Evolutionary conservation across 2,329 filamentous ascomycete genomes (phyloP).

Genomic region (Venturia effusa): DNA sequence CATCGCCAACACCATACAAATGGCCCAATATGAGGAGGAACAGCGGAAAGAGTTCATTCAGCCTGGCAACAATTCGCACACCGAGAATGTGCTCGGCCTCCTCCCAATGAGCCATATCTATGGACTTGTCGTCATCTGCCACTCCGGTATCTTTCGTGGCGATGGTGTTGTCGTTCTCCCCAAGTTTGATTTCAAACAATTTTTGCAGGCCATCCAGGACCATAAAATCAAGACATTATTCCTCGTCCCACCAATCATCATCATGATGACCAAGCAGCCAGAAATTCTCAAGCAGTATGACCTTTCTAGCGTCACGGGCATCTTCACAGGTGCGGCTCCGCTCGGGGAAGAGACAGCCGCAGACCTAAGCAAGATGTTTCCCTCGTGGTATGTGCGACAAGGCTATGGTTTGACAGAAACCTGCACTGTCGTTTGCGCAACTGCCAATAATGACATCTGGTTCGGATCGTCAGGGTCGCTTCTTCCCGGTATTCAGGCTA

Average conservation of each 20-base stretch:
- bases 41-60: slow-evolving; percentile 27
- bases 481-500: slow-evolving; percentile 52
- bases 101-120: slow-evolving; percentile 78
- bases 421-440: slow-evolving; percentile 55
- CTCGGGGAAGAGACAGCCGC: slow-evolving; percentile 61
- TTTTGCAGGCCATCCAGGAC: slow-evolving; percentile 52
- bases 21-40: slow-evolving; percentile 39
- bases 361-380: slow-evolving; percentile 51
- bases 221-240: slow-evolving; percentile 59
- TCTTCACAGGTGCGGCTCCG: slow-evolving; percentile 71
- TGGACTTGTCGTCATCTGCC: slow-evolving; percentile 59
- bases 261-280: slow-evolving; percentile 59
- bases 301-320: slow-evolving; percentile 51
- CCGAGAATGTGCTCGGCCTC: slow-evolving; percentile 52
- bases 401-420: slow-evolving; percentile 76
- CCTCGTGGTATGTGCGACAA: slow-evolving; percentile 55
- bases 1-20: slow-evolving; percentile 64
- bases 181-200: slow-evolving; percentile 62
- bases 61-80: slow-evolving; percentile 32
- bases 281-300: slow-evolving; percentile 55
- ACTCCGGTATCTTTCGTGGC: slow-evolving; percentile 55
- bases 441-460: slow-evolving; percentile 51
- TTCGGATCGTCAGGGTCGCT: slow-evolving; percentile 64
- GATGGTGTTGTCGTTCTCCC: slow-evolving; percentile 63
- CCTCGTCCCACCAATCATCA: slow-evolving; percentile 73